These are phyloP conservation scores for Fusarium chaquense DNA, from an alignment of 2,329 filamentous ascomycete species.

Conservation along the genomic window DNA sequence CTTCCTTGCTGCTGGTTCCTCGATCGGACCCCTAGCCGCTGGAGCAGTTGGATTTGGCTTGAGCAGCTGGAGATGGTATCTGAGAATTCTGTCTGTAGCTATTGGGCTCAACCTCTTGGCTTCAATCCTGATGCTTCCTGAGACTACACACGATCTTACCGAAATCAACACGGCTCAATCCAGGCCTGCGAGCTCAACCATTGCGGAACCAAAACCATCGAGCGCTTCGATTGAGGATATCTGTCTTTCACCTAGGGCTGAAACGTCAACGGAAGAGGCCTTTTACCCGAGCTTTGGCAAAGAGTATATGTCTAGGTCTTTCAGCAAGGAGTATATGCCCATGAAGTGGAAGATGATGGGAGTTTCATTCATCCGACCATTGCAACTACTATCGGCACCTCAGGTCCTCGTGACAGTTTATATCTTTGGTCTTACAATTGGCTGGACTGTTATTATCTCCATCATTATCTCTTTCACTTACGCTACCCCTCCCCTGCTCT, in stretches of 20 bases:
- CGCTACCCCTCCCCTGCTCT: not conserved
- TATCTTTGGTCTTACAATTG: conserved; percentile 8
- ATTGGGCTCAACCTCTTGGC: not conserved
- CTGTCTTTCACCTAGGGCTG: not conserved
- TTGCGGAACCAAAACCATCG: not conserved
- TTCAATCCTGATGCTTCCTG: conserved; percentile 8
- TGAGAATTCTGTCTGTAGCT: not conserved
- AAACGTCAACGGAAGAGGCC: not conserved
- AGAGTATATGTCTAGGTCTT: not conserved
- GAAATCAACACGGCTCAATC: not conserved
- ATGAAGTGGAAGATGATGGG: not conserved
- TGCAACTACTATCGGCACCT: not conserved
- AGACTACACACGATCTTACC: not conserved
- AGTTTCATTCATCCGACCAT: not conserved
- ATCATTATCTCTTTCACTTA: not conserved
- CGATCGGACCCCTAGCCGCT: conserved; percentile 2
- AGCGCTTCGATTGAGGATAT: not conserved
- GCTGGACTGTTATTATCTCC: conserved; percentile 14
- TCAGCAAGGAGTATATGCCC: not conserved
- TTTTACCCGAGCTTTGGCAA: not conserved
- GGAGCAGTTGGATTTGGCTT: not conserved
- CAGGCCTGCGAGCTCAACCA: not conserved
- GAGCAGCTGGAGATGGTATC: conserved; percentile 17
- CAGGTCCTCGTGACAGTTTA: conserved; percentile 12
- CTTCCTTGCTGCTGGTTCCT: conserved; percentile 6